Percentiles rank a stretch among this genome's conserved stretches.
These are phyloP conservation scores for Gamsiella multidivaricata DNA, from an alignment of 192 early-diverging fungal genomes.

Conservation along the genomic window DNA sequence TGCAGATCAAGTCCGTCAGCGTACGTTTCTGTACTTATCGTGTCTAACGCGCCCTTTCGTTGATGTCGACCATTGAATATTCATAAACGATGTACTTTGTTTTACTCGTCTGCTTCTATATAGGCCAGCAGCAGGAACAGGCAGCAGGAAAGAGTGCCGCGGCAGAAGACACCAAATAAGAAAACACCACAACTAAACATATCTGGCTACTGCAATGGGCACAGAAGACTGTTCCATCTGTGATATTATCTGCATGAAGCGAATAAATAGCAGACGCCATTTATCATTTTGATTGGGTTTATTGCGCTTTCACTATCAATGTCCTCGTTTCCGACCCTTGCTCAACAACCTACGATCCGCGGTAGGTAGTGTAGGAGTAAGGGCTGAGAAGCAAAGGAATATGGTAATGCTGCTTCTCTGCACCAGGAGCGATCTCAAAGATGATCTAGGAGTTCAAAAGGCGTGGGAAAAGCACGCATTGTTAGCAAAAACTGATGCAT, in stretches of 20 bases:
- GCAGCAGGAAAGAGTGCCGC: neutral
- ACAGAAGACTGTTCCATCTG: no score
- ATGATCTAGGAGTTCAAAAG: slow-evolving; percentile 63
- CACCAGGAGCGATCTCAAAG: slow-evolving; percentile 72
- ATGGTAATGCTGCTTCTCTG: slow-evolving; percentile 85
- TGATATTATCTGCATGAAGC: no score
- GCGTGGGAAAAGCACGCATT: neutral
- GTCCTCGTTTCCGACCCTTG: neutral
- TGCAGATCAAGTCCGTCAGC: slow-evolving; percentile 52
- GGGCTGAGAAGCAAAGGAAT: slow-evolving; percentile 88
- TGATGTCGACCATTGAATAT: neutral
- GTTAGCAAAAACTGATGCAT: neutral
- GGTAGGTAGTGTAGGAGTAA: slow-evolving; percentile 90
- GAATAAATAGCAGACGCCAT: slow-evolving; percentile 1
- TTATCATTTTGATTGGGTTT: neutral
- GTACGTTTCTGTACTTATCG: neutral
- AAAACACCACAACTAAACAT: no score
- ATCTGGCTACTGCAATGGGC: no score
- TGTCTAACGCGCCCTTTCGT: neutral
- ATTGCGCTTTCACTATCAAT: no score
- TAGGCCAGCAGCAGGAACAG: slow-evolving; percentile 22
- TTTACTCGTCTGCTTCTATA: no score
- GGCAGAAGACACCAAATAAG: neutral
- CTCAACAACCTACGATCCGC: slow-evolving; percentile 72
- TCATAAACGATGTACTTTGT: slow-evolving; percentile 1